These are phyloP conservation scores for Rutstroemia sp. DNA, from an alignment of 2,329 filamentous ascomycete genomes.

Conservation along the genomic window DNA sequence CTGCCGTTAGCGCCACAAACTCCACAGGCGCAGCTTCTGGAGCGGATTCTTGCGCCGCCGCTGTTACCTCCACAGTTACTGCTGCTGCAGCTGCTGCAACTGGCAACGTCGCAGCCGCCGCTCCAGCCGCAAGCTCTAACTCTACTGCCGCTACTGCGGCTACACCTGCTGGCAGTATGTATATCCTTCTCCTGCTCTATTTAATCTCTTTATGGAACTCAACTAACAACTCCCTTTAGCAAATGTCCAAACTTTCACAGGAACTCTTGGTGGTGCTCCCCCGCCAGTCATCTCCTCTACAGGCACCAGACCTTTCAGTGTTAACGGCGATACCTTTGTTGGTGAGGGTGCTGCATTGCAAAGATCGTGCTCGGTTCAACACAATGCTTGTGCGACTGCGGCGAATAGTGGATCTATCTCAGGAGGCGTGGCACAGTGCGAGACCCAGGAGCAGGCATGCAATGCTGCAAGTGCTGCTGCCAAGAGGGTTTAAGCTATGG, in stretches of 20 bases:
- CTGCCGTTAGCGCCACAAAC: not conserved
- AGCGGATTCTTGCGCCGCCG: slow-evolving; percentile 18
- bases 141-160: slow-evolving; percentile 1
- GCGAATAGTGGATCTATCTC: slow-evolving; percentile 42
- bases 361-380: slow-evolving; percentile 48
- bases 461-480: slow-evolving; percentile 8
- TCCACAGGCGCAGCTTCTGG: slow-evolving; percentile 13
- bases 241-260: slow-evolving; percentile 36
- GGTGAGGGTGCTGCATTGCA: slow-evolving; percentile 48
- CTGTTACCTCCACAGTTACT: slow-evolving; percentile 2
- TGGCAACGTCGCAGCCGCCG: not conserved
- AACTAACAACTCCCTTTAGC: slow-evolving; percentile 7
- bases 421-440: slow-evolving; percentile 43
- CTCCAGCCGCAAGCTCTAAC: not conserved
- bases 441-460: slow-evolving; percentile 40
- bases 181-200: not conserved
- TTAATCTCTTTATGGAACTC: slow-evolving; percentile 3
- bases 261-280: slow-evolving; percentile 41
- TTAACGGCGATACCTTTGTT: slow-evolving; percentile 51
- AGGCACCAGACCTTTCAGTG: slow-evolving; percentile 45
- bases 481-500: not conserved
- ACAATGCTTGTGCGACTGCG: slow-evolving; percentile 34
- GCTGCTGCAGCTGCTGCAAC: slow-evolving; percentile 7
- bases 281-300: slow-evolving; percentile 43
- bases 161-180: slow-evolving; percentile 24